These are phyloP conservation scores for Cicer arietinum DNA, from an alignment of 306 rosid species.

Conservation along the genomic window DNA sequence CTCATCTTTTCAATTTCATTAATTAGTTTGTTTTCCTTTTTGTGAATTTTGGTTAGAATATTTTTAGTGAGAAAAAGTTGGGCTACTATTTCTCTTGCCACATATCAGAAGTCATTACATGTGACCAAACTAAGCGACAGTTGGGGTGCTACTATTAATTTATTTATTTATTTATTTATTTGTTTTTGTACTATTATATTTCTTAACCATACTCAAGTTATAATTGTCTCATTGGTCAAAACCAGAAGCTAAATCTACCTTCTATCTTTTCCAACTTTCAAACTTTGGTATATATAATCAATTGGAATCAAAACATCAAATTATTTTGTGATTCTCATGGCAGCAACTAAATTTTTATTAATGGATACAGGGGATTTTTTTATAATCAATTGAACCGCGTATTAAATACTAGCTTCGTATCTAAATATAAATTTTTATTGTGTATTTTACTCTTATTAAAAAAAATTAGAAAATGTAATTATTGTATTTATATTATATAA, in stretches of 20 bases:
- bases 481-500: no score
- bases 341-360: no score
- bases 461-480: no score
- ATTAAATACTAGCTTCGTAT: no score
- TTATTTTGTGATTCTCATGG: no score
- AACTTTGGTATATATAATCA: no score
- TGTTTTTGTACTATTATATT: neutral
- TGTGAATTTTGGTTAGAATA: slow-evolving; percentile 63
- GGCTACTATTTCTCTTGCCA: slow-evolving; percentile 52
- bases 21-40: slow-evolving; percentile 48
- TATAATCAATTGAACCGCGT: no score
- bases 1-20: slow-evolving; percentile 29
- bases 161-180: neutral
- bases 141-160: slow-evolving; percentile 22
- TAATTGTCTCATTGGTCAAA: slow-evolving; percentile 18
- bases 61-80: slow-evolving; percentile 31
- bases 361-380: no score
- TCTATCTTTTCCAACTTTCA: slow-evolving; percentile 40
- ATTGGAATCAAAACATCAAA: no score
- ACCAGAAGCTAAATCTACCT: slow-evolving; percentile 36
- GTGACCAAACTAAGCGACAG: slow-evolving; percentile 53
- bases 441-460: no score
- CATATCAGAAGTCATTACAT: slow-evolving; percentile 51
- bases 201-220: slow-evolving; percentile 30
- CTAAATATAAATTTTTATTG: no score